These are phyloP conservation scores for Trypanosoma brucei DNA, from an alignment of 208 protist genomes.

Conservation along the genomic window DNA sequence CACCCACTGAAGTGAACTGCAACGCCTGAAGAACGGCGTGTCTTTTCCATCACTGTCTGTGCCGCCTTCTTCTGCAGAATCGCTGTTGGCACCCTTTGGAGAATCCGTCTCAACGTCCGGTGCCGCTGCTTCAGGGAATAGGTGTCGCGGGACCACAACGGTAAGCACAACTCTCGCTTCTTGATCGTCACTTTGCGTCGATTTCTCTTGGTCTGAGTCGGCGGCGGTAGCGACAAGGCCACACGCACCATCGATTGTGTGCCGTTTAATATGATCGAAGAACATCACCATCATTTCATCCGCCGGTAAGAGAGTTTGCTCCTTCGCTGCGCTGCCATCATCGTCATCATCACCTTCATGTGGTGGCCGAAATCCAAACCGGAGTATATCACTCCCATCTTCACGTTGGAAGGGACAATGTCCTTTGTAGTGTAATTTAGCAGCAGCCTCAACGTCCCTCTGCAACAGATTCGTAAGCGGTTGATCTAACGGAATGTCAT, in stretches of 20 bases:
- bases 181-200: conserved; percentile 10
- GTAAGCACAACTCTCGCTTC: conserved; percentile 50
- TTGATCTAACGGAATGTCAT: conserved; percentile 1
- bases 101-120: not conserved
- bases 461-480: conserved; percentile 16
- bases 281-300: conserved; percentile 76
- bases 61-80: not conserved
- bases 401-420: conserved; percentile 42
- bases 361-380: conserved; percentile 38
- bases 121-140: conserved; percentile 38
- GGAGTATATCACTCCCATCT: conserved; percentile 2
- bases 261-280: conserved; percentile 81
- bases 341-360: conserved; percentile 18
- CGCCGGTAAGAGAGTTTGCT: conserved; percentile 40
- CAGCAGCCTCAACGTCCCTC: conserved; percentile 38
- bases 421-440: conserved; percentile 42
- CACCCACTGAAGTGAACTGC: conserved; percentile 49
- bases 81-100: not conserved
- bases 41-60: not conserved
- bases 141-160: conserved; percentile 70
- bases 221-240: conserved; percentile 32
- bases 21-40: not conserved
- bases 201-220: conserved; percentile 6
- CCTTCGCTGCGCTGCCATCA: conserved; percentile 12
- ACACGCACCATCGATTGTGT: conserved; percentile 72